Conservation (phyloP, 2,329 filamentous ascomycete genomes). For the Xylaria sp. region DNA sequence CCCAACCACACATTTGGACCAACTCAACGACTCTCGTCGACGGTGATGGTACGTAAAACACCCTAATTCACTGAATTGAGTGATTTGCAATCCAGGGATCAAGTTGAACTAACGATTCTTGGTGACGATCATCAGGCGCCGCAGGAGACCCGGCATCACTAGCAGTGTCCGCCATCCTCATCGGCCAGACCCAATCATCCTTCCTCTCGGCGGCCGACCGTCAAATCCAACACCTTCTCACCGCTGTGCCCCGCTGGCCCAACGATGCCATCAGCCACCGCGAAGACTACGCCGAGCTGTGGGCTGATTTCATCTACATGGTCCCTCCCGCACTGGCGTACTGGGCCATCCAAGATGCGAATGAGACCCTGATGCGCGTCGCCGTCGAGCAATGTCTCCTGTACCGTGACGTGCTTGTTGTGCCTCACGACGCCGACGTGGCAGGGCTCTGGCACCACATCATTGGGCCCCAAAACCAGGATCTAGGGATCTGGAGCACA, state of each 20-base stretch:
- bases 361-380: constrained; percentile 49
- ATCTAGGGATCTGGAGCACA: constrained; percentile 57
- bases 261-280: constrained; percentile 62
- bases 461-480: constrained; percentile 49
- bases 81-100: background rate
- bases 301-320: constrained; percentile 62
- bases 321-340: constrained; percentile 61
- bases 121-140: constrained; percentile 42
- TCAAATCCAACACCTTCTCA: constrained; percentile 54
- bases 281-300: constrained; percentile 54
- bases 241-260: constrained; percentile 52
- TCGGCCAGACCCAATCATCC: constrained; percentile 49
- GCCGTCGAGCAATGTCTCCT: constrained; percentile 53
- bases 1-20: constrained; percentile 40
- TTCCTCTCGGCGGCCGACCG: constrained; percentile 53
- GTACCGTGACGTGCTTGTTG: constrained; percentile 54
- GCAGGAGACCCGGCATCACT: constrained; percentile 57
- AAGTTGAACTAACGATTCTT: constrained; percentile 17
- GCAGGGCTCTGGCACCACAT: constrained; percentile 57
- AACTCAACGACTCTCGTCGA: constrained; percentile 40
- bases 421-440: constrained; percentile 44
- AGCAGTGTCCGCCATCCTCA: constrained; percentile 56
- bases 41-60: constrained; percentile 37
- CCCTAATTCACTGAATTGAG: background rate
- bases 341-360: constrained; percentile 53